Conservation (phyloP, 2,329 filamentous ascomycete genomes). For the Exophiala sp. region DNA sequence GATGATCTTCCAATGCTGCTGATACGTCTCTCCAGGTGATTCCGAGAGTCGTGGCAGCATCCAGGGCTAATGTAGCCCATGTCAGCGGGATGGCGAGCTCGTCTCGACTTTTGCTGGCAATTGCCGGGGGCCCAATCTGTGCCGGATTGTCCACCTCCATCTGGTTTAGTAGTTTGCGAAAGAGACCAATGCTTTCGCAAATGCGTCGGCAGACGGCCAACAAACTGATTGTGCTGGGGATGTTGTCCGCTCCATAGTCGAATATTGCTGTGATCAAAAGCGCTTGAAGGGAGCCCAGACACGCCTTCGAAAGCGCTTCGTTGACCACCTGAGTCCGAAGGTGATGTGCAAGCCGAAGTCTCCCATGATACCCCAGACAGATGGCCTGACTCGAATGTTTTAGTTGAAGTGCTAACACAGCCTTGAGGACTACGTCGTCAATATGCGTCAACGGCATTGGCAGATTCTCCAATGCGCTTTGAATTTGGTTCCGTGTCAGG, state of each 20-base stretch:
- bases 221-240: conserved; percentile 26
- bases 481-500: conserved; percentile 26
- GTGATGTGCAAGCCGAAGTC: conserved; percentile 22
- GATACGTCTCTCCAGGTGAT: conserved; percentile 27
- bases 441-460: conserved; percentile 23
- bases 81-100: conserved; percentile 23
- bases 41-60: conserved; percentile 25
- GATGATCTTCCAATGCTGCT: conserved; percentile 26
- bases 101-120: conserved; percentile 23
- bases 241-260: conserved; percentile 28
- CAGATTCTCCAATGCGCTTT: conserved; percentile 16
- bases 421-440: conserved; percentile 25
- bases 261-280: conserved; percentile 27
- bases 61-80: conserved; percentile 23
- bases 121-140: conserved; percentile 25
- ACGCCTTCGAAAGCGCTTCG: conserved; percentile 27
- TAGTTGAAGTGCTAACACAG: conserved; percentile 26
- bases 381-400: conserved; percentile 28
- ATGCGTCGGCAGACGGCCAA: conserved; percentile 26
- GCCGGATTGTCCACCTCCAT: conserved; percentile 24
- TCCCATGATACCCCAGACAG: conserved; percentile 26
- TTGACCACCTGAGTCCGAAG: conserved; percentile 25
- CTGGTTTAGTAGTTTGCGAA: conserved; percentile 25
- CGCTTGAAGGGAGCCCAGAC: conserved; percentile 24
- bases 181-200: conserved; percentile 27